Base-by-base conservation (phyloP, 441 rosid genomes). In the Rhodomyrtus psidioides region DNA sequence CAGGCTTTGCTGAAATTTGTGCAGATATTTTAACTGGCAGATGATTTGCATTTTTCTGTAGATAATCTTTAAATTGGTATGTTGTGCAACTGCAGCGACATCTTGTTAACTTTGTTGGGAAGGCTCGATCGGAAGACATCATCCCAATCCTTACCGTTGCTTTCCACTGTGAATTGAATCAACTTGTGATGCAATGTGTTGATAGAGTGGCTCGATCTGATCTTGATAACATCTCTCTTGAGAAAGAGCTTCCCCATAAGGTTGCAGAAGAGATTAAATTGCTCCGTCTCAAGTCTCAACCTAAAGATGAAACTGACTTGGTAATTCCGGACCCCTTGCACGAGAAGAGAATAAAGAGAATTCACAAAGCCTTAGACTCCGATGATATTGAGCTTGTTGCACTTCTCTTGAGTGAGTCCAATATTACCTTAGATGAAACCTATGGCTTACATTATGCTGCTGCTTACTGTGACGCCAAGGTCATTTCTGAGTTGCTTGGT, bases 381-480 rank as follows among this genome's bases (percentile, higher is more conserved):
- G 92, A 90, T 75, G 90, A 90, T 62, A 76, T 89, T 57, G 90
- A 89, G 58, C 84, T 89, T 53, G 82, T 89, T 62, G 81, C 51
- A n/a, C 87, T 89, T 85, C 90, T 90, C 9, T 79, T 90, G n/a
- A 39, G 34, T 1, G 90, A 90, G 86, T 90, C 92, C 13, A 46
- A 81, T 39, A 81, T 90, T 84, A 86, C 88, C n/a, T 83, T 90
- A 85, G 90, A 90, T 65, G 84, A 86, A 49, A 89, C 90, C 23
- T 85, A 83, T 49, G 90, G 90, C 58, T 90, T 90, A 53, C 92
- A 90, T 86, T 90, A 90, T 58, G 90, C 89, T 56, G 88, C 85
- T 6, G 92, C 92, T 83, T 89, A 90, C 83, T 89, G 89, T 83
- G 90, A 86, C 51, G 88, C 90, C 23, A 90, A 90, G 86, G 86